A percentile compares a stretch with the other conserved stretches of the same genome.
Evolutionary conservation across 768 basidiomycete genomes (phyloP).

Genomic region (Lactarius indigo): DNA sequence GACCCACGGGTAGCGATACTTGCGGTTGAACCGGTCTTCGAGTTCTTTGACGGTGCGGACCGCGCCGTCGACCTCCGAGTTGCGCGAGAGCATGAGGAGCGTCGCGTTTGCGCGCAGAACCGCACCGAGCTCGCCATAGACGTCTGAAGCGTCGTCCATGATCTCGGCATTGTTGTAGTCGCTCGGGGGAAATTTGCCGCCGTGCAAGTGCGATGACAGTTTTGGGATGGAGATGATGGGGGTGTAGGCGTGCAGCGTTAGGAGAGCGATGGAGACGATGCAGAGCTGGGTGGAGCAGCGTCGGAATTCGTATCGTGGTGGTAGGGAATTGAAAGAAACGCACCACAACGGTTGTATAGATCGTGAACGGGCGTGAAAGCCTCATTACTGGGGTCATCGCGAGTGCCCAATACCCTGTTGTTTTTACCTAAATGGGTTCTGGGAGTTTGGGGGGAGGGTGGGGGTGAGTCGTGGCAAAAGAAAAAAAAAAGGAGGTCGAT

Average conservation of each 20-base stretch:
- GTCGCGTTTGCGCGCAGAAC: constrained; percentile 32
- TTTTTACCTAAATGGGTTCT: neutral
- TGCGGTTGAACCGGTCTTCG: constrained; percentile 85
- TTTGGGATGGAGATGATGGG: neutral
- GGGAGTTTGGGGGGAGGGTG: neutral
- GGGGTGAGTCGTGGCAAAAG: no score
- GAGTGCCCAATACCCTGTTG: no score
- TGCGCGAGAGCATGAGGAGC: constrained; percentile 55
- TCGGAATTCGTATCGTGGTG: neutral
- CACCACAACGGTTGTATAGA: neutral
- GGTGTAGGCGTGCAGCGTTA: neutral
- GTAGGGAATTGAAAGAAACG: neutral
- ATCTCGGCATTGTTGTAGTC: neutral
- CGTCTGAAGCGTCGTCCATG: neutral
- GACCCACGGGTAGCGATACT: constrained; percentile 79
- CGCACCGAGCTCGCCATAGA: neutral
- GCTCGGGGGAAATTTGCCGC: neutral
- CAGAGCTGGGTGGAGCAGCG: neutral
- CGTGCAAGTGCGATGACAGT: neutral
- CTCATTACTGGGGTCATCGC: neutral
- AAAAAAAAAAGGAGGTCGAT: neutral
- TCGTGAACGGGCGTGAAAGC: neutral
- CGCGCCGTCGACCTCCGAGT: constrained; percentile 57
- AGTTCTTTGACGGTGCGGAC: constrained; percentile 65
- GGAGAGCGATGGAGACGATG: neutral